Evolutionary conservation across 2,329 filamentous ascomycete species (phyloP), one percentile per base, ranked within the genome.

Genomic region (Penicillium sp.): DNA sequence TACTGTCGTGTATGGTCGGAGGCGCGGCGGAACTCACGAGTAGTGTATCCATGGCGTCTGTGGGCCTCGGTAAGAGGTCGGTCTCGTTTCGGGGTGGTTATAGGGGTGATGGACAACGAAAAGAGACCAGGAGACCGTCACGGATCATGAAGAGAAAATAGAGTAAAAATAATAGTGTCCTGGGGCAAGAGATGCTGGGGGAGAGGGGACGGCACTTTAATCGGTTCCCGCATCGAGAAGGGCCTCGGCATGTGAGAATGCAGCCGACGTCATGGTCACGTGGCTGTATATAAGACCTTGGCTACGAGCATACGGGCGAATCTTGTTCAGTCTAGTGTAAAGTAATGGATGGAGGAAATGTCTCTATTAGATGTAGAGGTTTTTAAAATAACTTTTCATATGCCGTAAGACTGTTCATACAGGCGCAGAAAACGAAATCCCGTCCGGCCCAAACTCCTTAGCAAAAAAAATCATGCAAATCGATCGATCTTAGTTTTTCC

Each of bases 211-310:
- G 70, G 68, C 66, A 71, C 61, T 68, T 66, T 63, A 63, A 56
- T 68, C 67, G 67, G 68, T 61, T 61, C 59, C 38, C 61, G 60
- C 59, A 53, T 51, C 49, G 51, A 50, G 59, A 68, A 70, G 67
- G 70, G 67, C 73, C 73, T 75, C 72, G 73, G 73, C 73, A 75
- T 75, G 73, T 75, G 73, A 74, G 71, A 63, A 49, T 41, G 63
- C 64, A 62, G 52, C 62, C 65, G 66, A 73, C 67, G 69, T 69
- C 66, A 73, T 70, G 63, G 62, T 70, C 72, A 75, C 71, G 71
- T 74, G 70, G 49, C 25, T 33, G 21, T 38, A 47, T 53, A 49
- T 12, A 43, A 43, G 19, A 51, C 5, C 25, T 51, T n/a, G n/a
- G 12, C 7, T 47, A 47, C 31, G 19, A 35, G 8, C 6, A 33